Evolutionary conservation across 2,329 filamentous ascomycete genomes (phyloP), one percentile per base, ranked within the genome.

Genomic region (Keithomyces neogunnii): DNA sequence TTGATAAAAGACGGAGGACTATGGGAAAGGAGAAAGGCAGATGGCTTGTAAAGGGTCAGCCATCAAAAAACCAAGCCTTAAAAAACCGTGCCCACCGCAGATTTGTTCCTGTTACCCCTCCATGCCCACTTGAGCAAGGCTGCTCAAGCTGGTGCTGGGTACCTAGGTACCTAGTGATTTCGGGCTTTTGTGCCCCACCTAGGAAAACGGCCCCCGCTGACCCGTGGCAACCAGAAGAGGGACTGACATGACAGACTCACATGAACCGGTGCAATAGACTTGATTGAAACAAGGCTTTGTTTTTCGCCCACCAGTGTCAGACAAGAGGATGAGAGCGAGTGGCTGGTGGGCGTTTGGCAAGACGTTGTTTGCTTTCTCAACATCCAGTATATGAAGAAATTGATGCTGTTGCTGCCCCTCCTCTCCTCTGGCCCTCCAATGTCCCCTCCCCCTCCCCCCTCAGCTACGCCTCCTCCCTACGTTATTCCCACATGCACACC

Each of bases 1-100:
- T 30, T 10, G n/a, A 26, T 30, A 9, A 19, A 30, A 44, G 30
- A 30, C 8, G 28, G 31, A 31, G 46, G 42, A 40, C 2, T 38
- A 13, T 31, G 28, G 11, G 40, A 42, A 44, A 35, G 45, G 50
- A 26, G 45, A 45, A 36, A 42, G 26, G 19, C 38, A 5, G 19
- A 43, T 44, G 40, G 11, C 35, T 48, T 29, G 8, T 10, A 42
- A 19, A 7, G 10, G 4, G 38, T 40, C 38, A 26, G n/a, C 26
- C 32, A 32, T 8, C 30, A 33, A 31, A 45, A 50, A 46, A 13
- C 32, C 28, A 38, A 13, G 29, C 32, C 42, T 28, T 38, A 8
- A 13, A 38, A 40, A 49, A 45, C 40, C 40, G 45, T 51, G 50
- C 50, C 49, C 50, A 51, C 50, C 36, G 39, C 50, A 51, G 46